Percentiles rank a stretch among this genome's conserved stretches.
phyloP scores from a whole-genome alignment of 495 filamentous ascomycete genomes.

The Emericellopsis terricola region DNA sequence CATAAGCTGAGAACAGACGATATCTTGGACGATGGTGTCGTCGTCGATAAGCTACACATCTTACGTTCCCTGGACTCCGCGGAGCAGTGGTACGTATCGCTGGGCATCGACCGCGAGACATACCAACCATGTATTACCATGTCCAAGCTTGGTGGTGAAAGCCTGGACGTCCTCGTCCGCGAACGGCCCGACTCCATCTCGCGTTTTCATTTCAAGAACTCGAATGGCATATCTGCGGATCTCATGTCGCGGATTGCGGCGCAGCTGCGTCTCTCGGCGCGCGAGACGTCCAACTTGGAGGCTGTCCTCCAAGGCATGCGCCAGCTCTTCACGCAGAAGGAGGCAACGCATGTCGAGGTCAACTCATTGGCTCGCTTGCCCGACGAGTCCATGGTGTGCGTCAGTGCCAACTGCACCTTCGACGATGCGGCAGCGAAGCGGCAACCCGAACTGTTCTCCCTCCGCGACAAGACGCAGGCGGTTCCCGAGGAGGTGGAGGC shows the following conservation, averaged over 20 bases:
- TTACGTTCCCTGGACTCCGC: constrained; percentile 12
- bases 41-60: constrained; percentile 13
- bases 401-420: constrained; percentile 39
- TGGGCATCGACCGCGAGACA: constrained; percentile 17
- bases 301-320: constrained; percentile 12
- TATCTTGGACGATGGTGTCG: not conserved
- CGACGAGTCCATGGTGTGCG: constrained; percentile 11
- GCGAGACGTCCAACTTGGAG: constrained; percentile 11
- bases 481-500: constrained; percentile 44
- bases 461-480: constrained; percentile 32
- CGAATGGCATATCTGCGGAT: constrained; percentile 1
- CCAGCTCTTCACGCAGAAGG: constrained; percentile 13
- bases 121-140: constrained; percentile 13
- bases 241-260: not conserved
- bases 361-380: constrained; percentile 15
- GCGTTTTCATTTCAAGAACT: not conserved
- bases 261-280: not conserved
- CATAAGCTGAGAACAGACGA: not conserved
- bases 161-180: not conserved
- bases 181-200: not conserved
- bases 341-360: constrained; percentile 17
- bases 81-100: constrained; percentile 16
- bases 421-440: constrained; percentile 66
- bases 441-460: constrained; percentile 42
- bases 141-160: constrained; percentile 8